phyloP scores from a whole-genome alignment of 257 asterid genomes.

The Plantago major region DNA sequence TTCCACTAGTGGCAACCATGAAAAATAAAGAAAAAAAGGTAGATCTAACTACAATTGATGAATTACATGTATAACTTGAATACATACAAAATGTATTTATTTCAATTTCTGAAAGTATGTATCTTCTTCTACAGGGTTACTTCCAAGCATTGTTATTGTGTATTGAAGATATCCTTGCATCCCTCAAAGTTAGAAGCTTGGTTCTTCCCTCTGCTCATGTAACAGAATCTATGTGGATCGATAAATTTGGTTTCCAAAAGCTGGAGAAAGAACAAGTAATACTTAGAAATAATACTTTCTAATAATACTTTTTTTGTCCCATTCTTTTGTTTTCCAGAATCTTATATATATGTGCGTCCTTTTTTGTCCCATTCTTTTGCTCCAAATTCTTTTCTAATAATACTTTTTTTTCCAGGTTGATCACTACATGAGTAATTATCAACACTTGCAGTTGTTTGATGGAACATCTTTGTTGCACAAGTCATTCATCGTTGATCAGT shows the following conservation, averaged over 20 bases:
- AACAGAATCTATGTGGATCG: constrained; percentile 47
- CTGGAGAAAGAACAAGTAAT: constrained; percentile 38
- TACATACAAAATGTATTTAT: background rate
- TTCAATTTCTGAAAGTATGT: too few species aligned
- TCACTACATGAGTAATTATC: constrained; percentile 41
- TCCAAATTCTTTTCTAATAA: too few species aligned
- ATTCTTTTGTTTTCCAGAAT: too few species aligned
- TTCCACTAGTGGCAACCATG: constrained; percentile 58
- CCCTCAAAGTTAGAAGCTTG: constrained; percentile 34
- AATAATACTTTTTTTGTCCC: too few species aligned
- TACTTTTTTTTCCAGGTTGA: constrained; percentile 53
- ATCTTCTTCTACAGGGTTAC: constrained; percentile 44
- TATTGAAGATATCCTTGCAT: constrained; percentile 36
- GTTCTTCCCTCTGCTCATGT: constrained; percentile 55
- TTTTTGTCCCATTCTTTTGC: too few species aligned
- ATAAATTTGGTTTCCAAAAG: constrained; percentile 41
- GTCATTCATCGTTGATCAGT: constrained; percentile 19
- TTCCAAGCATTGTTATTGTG: constrained; percentile 42
- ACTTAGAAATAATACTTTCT: too few species aligned
- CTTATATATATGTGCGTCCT: too few species aligned
- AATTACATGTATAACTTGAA: background rate
- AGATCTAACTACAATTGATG: too few species aligned
- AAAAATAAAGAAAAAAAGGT: constrained; percentile 44
- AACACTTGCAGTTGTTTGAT: constrained; percentile 61
- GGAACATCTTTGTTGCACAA: constrained; percentile 68